Conservation (phyloP, 2,329 filamentous ascomycete species). For the Teratosphaeria zuluensis region DNA sequence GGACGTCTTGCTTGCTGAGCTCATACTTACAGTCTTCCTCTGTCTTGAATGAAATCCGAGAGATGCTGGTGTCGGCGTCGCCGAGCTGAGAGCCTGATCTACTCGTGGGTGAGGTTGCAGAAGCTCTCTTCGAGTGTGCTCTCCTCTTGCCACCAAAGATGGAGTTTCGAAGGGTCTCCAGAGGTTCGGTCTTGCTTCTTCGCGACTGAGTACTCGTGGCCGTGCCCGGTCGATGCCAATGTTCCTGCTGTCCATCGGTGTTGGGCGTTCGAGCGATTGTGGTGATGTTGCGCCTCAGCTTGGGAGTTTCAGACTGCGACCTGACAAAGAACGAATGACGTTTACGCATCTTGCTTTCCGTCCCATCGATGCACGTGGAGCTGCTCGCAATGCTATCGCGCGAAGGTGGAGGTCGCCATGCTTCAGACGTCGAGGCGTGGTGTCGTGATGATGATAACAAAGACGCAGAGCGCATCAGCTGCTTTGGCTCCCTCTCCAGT, state of each 20-base stretch:
- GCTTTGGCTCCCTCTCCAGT: not conserved
- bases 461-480: not conserved
- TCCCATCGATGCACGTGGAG: not conserved
- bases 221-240: slow-evolving; percentile 8
- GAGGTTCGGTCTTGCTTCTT: slow-evolving; percentile 13
- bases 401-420: not conserved
- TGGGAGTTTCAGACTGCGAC: slow-evolving; percentile 13
- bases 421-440: not conserved
- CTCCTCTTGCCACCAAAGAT: slow-evolving; percentile 11
- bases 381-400: not conserved
- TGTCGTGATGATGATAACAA: not conserved
- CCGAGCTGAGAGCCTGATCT: not conserved
- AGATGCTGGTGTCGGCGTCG: not conserved
- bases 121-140: slow-evolving; percentile 1
- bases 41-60: not conserved
- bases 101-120: not conserved
- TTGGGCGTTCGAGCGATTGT: not conserved
- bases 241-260: slow-evolving; percentile 1
- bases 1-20: not conserved
- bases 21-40: slow-evolving; percentile 14
- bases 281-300: slow-evolving; percentile 1
- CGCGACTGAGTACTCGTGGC: slow-evolving; percentile 7
- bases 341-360: slow-evolving; percentile 8
- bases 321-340: slow-evolving; percentile 19
- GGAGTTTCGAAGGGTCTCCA: slow-evolving; percentile 17